Evolutionary conservation across 2,329 filamentous ascomycete genomes (phyloP), one percentile per base, ranked within the genome.

Genomic region (Torrubiella hemipterigena): DNA sequence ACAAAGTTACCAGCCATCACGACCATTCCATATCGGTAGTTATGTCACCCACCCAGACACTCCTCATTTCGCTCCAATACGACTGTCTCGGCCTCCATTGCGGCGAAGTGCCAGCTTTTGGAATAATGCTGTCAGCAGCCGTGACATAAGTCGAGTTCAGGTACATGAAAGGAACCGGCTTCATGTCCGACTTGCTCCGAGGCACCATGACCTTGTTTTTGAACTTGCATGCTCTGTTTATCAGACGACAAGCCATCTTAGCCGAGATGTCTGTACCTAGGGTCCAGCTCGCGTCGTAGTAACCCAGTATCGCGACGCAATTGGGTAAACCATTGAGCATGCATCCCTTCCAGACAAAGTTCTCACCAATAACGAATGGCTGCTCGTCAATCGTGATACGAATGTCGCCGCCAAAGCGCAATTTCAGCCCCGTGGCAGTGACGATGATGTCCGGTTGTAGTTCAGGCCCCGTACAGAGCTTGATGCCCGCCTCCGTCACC

Each of bases 271-370:
- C 74, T 0, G 67, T 65, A 2, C 72, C 73, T 0, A 77, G 55
- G 0, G 74, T 79, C 75, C 76, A 81, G 0, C 66, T 63, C 0
- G 64, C 64, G 24, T 73, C 66, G 17, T 63, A 62, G 48, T 78
- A 81, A 4, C 77, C 76, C 8, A 74, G 56, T 11, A 73, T 58
- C 42, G 73, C 62, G 15, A 65, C 53, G 6, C 71, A 36, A 44
- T 81, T 81, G 2, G 76, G 77, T 3, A 80, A 50, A 28, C 68
- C 69, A 38, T 77, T 60, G 1, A 81, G 47, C 74, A 81, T 77
- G 27, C 61, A 53, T 6, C 63, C 57, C 42, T 69, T 69, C 76
- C 75, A 81, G 2, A 67, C 47, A 41, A 63, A 69, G 30, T 64
- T 64, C 2, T 59, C 51, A 0, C 54, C 39, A 15, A 65, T 41